Conservation (phyloP, 345 rosid genomes). For the Salix viminalis region DNA sequence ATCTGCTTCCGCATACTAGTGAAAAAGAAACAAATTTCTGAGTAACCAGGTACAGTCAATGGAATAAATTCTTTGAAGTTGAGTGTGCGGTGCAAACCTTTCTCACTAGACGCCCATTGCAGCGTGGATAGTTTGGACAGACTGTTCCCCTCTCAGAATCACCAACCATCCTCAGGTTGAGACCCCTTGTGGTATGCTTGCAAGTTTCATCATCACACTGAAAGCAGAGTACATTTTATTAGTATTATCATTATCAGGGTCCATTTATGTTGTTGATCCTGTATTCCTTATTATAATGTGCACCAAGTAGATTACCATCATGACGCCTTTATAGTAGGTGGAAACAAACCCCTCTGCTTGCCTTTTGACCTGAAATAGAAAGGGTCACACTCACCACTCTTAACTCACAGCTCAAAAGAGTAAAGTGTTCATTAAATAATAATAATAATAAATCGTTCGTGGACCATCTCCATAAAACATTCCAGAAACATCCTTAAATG, state of each 20-base stretch:
- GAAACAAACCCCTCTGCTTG: conserved; percentile 73
- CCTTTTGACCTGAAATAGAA: conserved; percentile 65
- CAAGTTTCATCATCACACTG: conserved; percentile 98
- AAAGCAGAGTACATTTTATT: background rate
- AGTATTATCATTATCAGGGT: no score
- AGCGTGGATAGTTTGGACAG: conserved; percentile 90
- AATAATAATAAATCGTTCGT: no score
- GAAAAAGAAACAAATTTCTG: background rate
- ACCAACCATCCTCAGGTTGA: conserved; percentile 61
- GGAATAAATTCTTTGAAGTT: background rate
- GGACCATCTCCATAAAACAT: background rate
- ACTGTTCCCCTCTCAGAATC: conserved; percentile 94
- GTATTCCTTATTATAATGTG: no score
- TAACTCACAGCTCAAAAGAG: background rate
- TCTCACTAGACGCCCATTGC: conserved; percentile 72
- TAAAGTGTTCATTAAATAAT: background rate
- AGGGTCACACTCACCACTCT: conserved; percentile 4
- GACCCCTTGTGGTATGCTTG: conserved; percentile 65
- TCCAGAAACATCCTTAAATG: background rate
- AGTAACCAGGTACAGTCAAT: background rate
- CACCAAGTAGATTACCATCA: conserved; percentile 58
- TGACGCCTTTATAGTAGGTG: conserved; percentile 71
- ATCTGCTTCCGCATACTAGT: conserved; percentile 84
- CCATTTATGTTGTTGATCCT: no score
- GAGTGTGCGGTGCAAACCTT: conserved; percentile 42